Conservation (phyloP, 2,329 filamentous ascomycete species). For the Claviceps lovelessii region DNA sequence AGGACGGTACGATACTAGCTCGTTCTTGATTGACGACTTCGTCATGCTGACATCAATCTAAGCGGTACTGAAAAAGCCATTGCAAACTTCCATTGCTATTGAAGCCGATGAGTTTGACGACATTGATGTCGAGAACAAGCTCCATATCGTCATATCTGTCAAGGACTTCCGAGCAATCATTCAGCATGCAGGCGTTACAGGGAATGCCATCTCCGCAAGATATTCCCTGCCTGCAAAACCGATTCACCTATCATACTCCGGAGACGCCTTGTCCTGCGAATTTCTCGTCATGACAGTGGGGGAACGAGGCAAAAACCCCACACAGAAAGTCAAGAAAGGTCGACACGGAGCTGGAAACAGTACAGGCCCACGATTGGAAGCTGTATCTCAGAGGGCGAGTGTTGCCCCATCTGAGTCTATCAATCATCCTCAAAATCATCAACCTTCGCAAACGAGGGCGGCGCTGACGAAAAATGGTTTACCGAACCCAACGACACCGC, state of each 20-base stretch:
- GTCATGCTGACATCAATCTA: constrained; percentile 3
- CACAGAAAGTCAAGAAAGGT: constrained; percentile 33
- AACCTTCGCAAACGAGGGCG: constrained; percentile 4
- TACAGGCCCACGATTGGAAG: constrained; percentile 30
- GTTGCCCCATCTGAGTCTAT: constrained; percentile 22
- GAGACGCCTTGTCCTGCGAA: constrained; percentile 55
- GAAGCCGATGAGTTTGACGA: constrained; percentile 65
- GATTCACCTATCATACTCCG: constrained; percentile 57
- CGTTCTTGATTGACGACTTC: not conserved
- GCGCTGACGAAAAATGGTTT: not conserved
- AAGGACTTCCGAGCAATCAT: constrained; percentile 73
- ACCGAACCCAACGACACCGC: constrained; percentile 19
- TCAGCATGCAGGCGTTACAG: constrained; percentile 56
- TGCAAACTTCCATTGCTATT: constrained; percentile 66
- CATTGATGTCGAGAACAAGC: constrained; percentile 57
- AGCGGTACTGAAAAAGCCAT: constrained; percentile 66
- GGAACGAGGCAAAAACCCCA: constrained; percentile 38
- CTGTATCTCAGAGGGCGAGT: constrained; percentile 31
- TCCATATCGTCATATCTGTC: constrained; percentile 69
- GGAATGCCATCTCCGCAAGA: constrained; percentile 49
- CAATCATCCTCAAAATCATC: constrained; percentile 10
- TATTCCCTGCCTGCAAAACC: constrained; percentile 61
- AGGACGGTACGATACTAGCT: constrained; percentile 24
- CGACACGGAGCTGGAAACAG: constrained; percentile 23
- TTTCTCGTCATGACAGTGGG: constrained; percentile 75